phyloP scores from a whole-genome alignment of 2,329 filamentous ascomycete species.

The Tolypocladium nubicola region DNA sequence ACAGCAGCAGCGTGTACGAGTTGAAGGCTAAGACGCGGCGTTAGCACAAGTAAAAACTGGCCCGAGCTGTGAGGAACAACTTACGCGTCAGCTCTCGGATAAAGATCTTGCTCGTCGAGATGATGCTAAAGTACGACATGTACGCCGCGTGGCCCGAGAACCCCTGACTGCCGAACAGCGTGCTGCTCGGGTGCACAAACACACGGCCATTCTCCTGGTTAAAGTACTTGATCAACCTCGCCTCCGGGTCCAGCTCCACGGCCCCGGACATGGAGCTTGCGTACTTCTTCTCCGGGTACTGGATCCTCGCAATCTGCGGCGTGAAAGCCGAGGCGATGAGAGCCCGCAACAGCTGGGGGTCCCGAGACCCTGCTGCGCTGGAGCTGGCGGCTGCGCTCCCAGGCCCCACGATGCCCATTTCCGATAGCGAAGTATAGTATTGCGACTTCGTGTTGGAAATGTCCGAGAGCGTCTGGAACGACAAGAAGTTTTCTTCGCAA shows the following conservation, averaged over 20 bases:
- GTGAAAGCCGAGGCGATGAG: constrained; percentile 64
- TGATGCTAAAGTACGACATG: constrained; percentile 84
- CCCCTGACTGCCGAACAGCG: constrained; percentile 70
- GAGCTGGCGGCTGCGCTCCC: constrained; percentile 20
- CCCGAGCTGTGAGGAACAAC: constrained; percentile 19
- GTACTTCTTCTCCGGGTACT: constrained; percentile 94
- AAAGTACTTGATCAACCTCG: constrained; percentile 85
- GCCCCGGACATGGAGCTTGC: constrained; percentile 77
- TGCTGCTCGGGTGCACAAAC: constrained; percentile 86
- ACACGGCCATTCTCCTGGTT: constrained; percentile 76
- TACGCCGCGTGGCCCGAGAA: constrained; percentile 70
- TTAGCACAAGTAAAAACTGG: not conserved
- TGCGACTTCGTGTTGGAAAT: constrained; percentile 80
- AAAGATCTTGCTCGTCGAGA: constrained; percentile 86
- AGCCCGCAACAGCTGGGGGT: constrained; percentile 50
- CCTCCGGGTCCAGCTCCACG: constrained; percentile 87
- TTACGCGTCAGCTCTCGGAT: constrained; percentile 80
- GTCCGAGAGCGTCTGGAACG: constrained; percentile 72
- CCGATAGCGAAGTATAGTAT: constrained; percentile 75
- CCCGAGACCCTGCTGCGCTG: constrained; percentile 16
- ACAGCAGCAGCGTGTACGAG: constrained; percentile 76
- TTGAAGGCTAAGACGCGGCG: constrained; percentile 60
- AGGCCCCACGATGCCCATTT: constrained; percentile 64
- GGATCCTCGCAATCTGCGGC: constrained; percentile 84
- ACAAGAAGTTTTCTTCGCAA: constrained; percentile 81